Base-by-base conservation (phyloP, 306 rosid species). In the Cucurbita ficifolia region DNA sequence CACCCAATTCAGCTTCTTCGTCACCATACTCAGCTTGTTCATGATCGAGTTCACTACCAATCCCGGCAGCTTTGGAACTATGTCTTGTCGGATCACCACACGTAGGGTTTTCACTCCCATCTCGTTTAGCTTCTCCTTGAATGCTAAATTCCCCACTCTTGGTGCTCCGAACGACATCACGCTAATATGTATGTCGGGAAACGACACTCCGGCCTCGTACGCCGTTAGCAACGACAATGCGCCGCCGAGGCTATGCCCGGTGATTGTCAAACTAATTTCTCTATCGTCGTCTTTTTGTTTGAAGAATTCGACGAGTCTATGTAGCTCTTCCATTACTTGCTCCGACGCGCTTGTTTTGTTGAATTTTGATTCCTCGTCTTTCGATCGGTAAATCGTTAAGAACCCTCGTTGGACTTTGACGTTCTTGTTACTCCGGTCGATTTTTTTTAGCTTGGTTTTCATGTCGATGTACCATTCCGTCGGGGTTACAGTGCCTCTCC, bases 191-290 rank as follows among this genome's bases (percentile, higher is more conserved):
- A 84, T 68, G 5, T 64, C 64, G 0, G 85, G 83, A 52, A 83
- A 21, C 4, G 77, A 61, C 0, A 43, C 6, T 6, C 84, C 88
- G 7, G 80, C 88, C 65, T 86, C 94, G 45, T 86, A 82, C 0
- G 91, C 96, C 53, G 83, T 86, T 2, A 88, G 81, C 53, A 83
- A 38, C 14, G 94, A 90, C 75, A 90, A 53, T 5, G 92, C 91
- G 8, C 94, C 96, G 0, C 96, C 96, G 17, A 90, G 75, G 75
- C 96, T 90, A 59, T 90, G 96, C 4, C 96, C 94, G 0, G 94
- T 88, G 49, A 90, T 81, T 5, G 90, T 88, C 2, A 90, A 76
- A 22, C 94, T 90, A 68, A 85, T 82, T 62, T 86, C 79, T 65
- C 45, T 17, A 29, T 29, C 33, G 24, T 90, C 88, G 33, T 84